Evolutionary conservation across 1,139 yeast species (phyloP), one percentile per base, ranked within the genome.

Genomic region (Suzukiozyma palmioleophila): DNA sequence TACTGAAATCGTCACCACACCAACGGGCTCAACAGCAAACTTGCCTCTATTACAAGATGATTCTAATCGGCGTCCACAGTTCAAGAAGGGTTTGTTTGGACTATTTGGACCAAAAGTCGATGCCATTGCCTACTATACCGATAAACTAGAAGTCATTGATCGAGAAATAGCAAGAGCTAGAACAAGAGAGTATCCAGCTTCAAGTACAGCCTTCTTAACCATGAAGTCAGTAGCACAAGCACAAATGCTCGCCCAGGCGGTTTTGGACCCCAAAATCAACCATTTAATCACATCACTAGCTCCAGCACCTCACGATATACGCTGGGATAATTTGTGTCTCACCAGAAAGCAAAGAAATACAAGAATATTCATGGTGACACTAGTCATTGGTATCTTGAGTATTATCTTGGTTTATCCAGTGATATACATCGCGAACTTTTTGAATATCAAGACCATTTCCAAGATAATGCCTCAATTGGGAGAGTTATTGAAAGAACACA

Each of bases 211-310:
- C 0, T 87, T 87, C 59, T 77, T 87, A 16, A 87, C 95, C 1
- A 82, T 87, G 92, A 83, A 81, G 46, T 75, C 87, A 1, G 95
- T 86, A 8, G 86, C 94, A 0, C 81, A 83, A 50, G 95, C 96
- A 1, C 96, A 87, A 56, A 79, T 87, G 84, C 81, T 88, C 8
- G 94, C 96, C 0, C 96, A 88, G 56, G 87, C 95, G 0, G 85
- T 86, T 1, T 64, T 87, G 38, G 94, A 88, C 46, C 95, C 96
- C 0, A 74, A 80, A 40, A 83, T 87, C 1, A 76, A 81, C 53
- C 82, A 83, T 40, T 64, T 87, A 34, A 80, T 85, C 34, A 84
- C 94, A 8, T 73, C 70, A 36, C 66, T 86, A 36, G 96, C 96
- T 0, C 95, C 96, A 0, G 90, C 96, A 1, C 95, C 96, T 2